These are phyloP conservation scores for Pyricularia pennisetigena DNA, from an alignment of 2,329 filamentous ascomycete species.

Conservation along the genomic window DNA sequence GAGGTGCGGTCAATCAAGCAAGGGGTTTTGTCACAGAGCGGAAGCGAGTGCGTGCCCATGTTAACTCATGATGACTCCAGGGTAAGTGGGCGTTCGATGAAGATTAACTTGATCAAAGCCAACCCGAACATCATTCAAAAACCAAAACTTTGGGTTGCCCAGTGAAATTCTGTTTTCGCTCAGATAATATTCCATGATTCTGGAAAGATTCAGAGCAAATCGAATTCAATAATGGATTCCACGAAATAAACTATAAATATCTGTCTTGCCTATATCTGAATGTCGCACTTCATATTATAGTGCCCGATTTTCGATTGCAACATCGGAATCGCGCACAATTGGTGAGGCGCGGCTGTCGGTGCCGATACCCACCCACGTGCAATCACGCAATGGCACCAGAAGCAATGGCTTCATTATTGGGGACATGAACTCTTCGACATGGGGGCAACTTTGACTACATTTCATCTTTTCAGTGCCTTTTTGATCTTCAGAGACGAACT, in stretches of 20 bases:
- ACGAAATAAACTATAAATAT: neutral
- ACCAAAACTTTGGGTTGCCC: no score
- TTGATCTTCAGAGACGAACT: neutral
- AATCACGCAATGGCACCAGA: neutral
- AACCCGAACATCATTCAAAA: no score
- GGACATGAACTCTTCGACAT: neutral
- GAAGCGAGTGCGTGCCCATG: no score
- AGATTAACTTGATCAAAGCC: no score
- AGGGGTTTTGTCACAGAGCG: neutral
- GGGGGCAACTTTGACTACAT: neutral
- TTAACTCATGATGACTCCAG: no score
- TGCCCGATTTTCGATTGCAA: neutral
- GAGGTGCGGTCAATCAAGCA: neutral
- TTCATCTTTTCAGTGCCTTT: neutral
- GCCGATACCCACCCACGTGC: neutral
- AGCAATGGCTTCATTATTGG: neutral
- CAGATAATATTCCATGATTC: no score
- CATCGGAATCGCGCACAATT: neutral
- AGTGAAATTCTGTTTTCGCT: no score
- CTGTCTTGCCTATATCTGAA: no score
- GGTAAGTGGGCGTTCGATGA: no score
- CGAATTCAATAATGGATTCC: neutral
- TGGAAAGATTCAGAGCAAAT: neutral
- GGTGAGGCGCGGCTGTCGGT: neutral
- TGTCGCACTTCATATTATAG: neutral